Conservation (phyloP, 202 grass and related monocot species). For the Schoenoplectus tabernaemontani region DNA sequence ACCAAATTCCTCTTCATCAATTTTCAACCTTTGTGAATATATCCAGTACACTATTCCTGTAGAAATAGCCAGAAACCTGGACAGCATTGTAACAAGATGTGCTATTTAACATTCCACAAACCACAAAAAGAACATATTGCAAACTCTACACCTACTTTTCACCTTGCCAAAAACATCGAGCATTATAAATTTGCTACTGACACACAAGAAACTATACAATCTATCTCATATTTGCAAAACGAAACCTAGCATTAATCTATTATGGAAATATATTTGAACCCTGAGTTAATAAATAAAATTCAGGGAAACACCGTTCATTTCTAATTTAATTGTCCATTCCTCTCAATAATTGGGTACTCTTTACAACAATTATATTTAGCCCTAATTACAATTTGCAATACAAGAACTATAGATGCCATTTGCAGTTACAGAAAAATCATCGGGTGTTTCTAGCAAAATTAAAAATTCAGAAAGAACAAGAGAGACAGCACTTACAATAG, state of each 20-base stretch:
- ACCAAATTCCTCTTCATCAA: constrained; percentile 91
- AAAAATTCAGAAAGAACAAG: not conserved
- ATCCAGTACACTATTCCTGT: constrained; percentile 78
- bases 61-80: constrained; percentile 77
- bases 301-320: not conserved
- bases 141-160: not conserved
- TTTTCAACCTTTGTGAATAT: constrained; percentile 64
- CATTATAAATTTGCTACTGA: not conserved
- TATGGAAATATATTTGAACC: not conserved
- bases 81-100: not conserved
- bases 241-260: not conserved
- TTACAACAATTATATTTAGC: not conserved
- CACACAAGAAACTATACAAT: not conserved
- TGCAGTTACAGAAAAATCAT: not conserved
- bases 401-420: not conserved
- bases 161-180: not conserved
- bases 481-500: constrained; percentile 38
- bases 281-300: not conserved
- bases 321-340: not conserved
- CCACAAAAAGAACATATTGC: not conserved
- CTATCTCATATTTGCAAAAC: not conserved
- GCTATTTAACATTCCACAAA: not conserved
- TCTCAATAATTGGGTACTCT: not conserved
- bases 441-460: not conserved
- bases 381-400: not conserved